Conservation (phyloP, 768 basidiomycete genomes). For the Macrolepiota albuminosa region DNA sequence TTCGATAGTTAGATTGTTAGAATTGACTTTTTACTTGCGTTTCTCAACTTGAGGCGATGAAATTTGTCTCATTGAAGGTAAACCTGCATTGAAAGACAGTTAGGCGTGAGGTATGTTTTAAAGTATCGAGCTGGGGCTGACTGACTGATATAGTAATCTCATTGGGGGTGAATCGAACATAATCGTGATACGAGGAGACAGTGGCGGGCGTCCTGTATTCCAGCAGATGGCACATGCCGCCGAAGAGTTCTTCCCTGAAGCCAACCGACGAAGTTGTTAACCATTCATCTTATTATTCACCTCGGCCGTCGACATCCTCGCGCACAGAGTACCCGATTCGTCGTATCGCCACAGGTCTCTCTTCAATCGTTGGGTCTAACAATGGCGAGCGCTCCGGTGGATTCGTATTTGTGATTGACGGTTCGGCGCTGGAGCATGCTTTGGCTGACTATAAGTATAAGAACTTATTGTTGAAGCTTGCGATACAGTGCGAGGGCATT, state of each 20-base stretch:
- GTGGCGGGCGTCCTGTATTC: constrained; percentile 60
- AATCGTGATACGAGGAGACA: constrained; percentile 84
- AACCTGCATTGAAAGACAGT: too few species aligned
- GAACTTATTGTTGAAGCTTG: constrained; percentile 71
- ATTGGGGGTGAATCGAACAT: constrained; percentile 88
- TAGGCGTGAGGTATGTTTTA: too few species aligned
- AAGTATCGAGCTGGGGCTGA: too few species aligned
- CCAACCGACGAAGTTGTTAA: constrained; percentile 32
- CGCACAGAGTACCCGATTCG: constrained; percentile 52
- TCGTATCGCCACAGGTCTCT: constrained; percentile 63
- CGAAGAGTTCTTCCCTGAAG: constrained; percentile 86
- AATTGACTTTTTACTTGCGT: too few species aligned
- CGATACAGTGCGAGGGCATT: constrained; percentile 88
- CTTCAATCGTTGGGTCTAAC: constrained; percentile 72
- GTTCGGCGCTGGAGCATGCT: constrained; percentile 35
- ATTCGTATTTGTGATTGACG: constrained; percentile 88
- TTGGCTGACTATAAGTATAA: constrained; percentile 61
- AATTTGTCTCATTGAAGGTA: too few species aligned
- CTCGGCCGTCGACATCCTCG: constrained; percentile 19
- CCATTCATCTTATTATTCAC: constrained; percentile 16
- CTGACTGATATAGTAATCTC: constrained; percentile 46
- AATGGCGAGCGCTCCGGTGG: constrained; percentile 87
- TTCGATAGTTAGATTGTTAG: too few species aligned
- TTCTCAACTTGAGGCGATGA: too few species aligned
- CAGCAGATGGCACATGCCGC: constrained; percentile 77